A percentile compares a stretch with the other conserved stretches of the same genome.
These are phyloP conservation scores for Chimonanthus praecox DNA, from an alignment of 164 flowering plant genomes.

Conservation along the genomic window DNA sequence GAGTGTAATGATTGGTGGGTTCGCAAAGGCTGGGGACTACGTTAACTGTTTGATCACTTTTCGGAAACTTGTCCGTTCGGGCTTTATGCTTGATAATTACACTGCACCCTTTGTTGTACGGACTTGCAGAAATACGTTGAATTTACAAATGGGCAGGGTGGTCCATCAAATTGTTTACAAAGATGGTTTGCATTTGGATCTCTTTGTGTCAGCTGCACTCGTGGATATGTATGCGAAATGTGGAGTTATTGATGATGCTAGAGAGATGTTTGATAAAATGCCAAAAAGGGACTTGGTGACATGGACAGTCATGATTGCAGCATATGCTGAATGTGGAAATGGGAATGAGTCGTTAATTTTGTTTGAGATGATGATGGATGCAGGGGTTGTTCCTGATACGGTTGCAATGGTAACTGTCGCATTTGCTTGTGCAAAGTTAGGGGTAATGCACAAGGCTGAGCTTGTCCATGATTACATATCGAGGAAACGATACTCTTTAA, in stretches of 20 bases:
- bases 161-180: slow-evolving; percentile 35
- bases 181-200: slow-evolving; percentile 30
- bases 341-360: slow-evolving; percentile 38
- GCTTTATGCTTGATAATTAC: slow-evolving; percentile 30
- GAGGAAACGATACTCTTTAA: slow-evolving; percentile 22
- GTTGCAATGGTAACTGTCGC: slow-evolving; percentile 48
- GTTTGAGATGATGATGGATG: slow-evolving; percentile 43
- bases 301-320: slow-evolving; percentile 58
- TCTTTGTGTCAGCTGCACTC: slow-evolving; percentile 35
- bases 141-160: slow-evolving; percentile 29
- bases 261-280: slow-evolving; percentile 45
- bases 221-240: slow-evolving; percentile 50
- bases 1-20: slow-evolving; percentile 53
- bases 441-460: slow-evolving; percentile 41
- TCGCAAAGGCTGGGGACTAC: slow-evolving; percentile 38
- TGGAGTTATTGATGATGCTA: slow-evolving; percentile 33
- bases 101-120: slow-evolving; percentile 40
- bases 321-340: slow-evolving; percentile 40
- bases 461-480: slow-evolving; percentile 31
- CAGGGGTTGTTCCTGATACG: slow-evolving; percentile 44
- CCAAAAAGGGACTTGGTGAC: slow-evolving; percentile 36
- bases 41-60: slow-evolving; percentile 28
- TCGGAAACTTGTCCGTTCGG: slow-evolving; percentile 34
- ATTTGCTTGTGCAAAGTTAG: slow-evolving; percentile 57
- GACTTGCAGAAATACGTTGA: slow-evolving; percentile 33